These are phyloP conservation scores for Rutstroemia sp. DNA, from an alignment of 2,329 filamentous ascomycete genomes.

Conservation along the genomic window DNA sequence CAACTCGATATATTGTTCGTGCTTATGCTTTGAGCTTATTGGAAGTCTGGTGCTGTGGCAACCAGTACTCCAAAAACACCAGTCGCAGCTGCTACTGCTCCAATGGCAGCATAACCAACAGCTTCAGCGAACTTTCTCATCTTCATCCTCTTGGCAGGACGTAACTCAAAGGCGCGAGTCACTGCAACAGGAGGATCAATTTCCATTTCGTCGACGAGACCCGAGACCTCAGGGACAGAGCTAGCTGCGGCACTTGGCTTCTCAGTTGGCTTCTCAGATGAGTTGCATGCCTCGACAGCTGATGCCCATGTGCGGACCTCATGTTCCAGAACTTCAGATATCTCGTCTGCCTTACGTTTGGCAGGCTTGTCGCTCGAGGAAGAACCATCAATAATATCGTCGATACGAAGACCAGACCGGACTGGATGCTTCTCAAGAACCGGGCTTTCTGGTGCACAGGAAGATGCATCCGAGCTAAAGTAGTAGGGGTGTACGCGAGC, in stretches of 20 bases:
- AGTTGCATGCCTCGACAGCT: not conserved
- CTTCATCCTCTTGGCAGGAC: conserved; percentile 26
- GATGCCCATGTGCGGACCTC: conserved; percentile 21
- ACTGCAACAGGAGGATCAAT: not conserved
- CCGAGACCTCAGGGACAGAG: not conserved
- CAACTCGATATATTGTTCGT: not conserved
- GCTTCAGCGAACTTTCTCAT: conserved; percentile 20
- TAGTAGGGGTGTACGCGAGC: conserved; percentile 4
- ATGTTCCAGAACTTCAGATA: conserved; percentile 14
- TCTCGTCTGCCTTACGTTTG: conserved; percentile 28
- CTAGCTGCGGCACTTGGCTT: not conserved
- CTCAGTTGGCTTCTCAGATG: not conserved
- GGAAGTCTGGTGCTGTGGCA: conserved; percentile 31
- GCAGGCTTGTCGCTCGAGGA: conserved; percentile 6
- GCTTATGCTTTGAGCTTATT: conserved; percentile 10
- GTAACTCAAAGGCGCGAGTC: not conserved
- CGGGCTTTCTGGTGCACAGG: conserved; percentile 6
- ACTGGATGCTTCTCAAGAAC: conserved; percentile 5
- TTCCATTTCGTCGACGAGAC: not conserved
- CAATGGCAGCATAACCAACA: conserved; percentile 29
- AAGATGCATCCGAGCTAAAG: conserved; percentile 4
- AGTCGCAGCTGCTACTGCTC: conserved; percentile 30
- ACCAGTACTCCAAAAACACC: conserved; percentile 33
- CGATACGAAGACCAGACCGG: conserved; percentile 25
- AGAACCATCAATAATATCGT: conserved; percentile 25